Conservation (phyloP, 768 basidiomycete genomes). For the Infundibulicybe gibba region DNA sequence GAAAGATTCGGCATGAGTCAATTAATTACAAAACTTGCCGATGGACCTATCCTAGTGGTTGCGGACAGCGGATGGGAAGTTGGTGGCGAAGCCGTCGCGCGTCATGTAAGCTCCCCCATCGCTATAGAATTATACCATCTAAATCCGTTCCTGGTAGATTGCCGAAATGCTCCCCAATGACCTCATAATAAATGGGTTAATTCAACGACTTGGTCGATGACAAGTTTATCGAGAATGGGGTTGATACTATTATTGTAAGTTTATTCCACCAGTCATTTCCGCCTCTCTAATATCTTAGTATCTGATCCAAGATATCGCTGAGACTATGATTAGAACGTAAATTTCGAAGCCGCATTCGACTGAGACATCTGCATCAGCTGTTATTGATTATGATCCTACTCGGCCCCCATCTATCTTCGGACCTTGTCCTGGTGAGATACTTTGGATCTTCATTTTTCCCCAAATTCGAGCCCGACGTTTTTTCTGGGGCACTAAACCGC, state of each 20-base stretch:
- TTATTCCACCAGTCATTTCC: background rate
- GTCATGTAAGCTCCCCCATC: slow-evolving; percentile 42
- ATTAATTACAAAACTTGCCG: slow-evolving; percentile 54
- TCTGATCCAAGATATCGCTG: too few species aligned
- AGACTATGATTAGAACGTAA: too few species aligned
- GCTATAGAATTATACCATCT: too few species aligned
- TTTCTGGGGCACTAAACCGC: background rate
- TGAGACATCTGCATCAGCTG: too few species aligned
- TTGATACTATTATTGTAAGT: background rate
- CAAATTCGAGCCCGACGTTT: background rate
- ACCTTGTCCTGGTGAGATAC: background rate
- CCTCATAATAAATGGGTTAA: slow-evolving; percentile 21
- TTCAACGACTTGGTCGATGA: slow-evolving; percentile 13
- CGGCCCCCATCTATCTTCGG: background rate
- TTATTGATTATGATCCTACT: too few species aligned
- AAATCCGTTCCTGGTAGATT: slow-evolving; percentile 20
- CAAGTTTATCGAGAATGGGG: slow-evolving; percentile 1
- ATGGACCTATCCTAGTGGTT: slow-evolving; percentile 56
- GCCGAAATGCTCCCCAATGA: slow-evolving; percentile 31
- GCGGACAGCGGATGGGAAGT: slow-evolving; percentile 84
- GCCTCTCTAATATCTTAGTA: background rate
- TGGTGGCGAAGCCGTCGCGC: slow-evolving; percentile 66
- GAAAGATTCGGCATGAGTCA: slow-evolving; percentile 54
- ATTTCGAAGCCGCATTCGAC: too few species aligned
- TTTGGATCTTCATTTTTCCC: background rate